phyloP scores from a whole-genome alignment of 1,284 basidiomycete genomes.

The Pseudozyma thailandica region DNA sequence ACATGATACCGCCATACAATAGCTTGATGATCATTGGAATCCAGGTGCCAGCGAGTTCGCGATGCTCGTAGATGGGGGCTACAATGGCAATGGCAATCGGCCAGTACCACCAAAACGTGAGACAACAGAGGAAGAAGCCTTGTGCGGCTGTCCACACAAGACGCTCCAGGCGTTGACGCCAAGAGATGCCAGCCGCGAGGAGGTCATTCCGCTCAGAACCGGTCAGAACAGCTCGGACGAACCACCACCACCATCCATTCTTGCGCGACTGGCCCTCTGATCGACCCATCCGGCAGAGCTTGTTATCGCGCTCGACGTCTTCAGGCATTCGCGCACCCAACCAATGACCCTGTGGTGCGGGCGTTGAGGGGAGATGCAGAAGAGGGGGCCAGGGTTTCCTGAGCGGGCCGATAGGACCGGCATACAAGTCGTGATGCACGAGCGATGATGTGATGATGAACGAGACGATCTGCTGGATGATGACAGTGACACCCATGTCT shows the following conservation, averaged over 20 bases:
- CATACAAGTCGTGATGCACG: constrained; percentile 55
- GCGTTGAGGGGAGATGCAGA: constrained; percentile 55
- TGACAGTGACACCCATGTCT: constrained; percentile 65
- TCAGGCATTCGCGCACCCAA: constrained; percentile 42
- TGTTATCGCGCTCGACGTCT: constrained; percentile 39
- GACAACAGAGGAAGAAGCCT: constrained; percentile 53
- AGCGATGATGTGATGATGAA: constrained; percentile 61
- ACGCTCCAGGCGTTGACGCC: constrained; percentile 53
- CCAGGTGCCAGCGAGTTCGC: constrained; percentile 65
- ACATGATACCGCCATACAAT: constrained; percentile 61
- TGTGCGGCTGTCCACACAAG: constrained; percentile 61
- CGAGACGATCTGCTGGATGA: constrained; percentile 62
- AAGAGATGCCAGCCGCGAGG: constrained; percentile 47
- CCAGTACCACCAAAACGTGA: constrained; percentile 66
- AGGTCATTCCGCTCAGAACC: constrained; percentile 61
- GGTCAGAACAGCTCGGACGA: constrained; percentile 50
- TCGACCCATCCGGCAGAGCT: constrained; percentile 50
- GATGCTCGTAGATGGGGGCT: constrained; percentile 62
- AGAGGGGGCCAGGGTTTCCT: constrained; percentile 61
- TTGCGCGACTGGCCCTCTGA: constrained; percentile 21
- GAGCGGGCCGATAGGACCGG: constrained; percentile 52
- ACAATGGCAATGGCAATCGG: constrained; percentile 62
- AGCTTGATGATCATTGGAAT: constrained; percentile 66
- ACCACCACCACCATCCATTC: constrained; percentile 53
- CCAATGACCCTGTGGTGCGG: constrained; percentile 41